Conservation (phyloP, 352 stramenopile genomes). For the Phytophthora meadii region DNA sequence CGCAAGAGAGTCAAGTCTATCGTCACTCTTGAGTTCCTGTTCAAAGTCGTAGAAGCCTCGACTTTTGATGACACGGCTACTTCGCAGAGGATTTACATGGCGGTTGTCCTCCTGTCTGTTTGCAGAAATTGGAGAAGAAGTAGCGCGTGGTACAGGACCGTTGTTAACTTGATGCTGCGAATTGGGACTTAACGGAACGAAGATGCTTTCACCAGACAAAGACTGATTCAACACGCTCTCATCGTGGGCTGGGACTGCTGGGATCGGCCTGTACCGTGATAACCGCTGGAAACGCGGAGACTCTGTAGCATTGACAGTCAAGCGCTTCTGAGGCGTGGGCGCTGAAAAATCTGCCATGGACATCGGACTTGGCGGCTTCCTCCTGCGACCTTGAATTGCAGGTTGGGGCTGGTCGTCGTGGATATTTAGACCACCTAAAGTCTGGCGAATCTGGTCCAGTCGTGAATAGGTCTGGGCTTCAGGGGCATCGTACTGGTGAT, state of each 20-base stretch:
- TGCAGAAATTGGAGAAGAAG: constrained; percentile 41
- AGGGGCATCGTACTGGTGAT: constrained; percentile 11
- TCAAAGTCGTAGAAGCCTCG: constrained; percentile 79
- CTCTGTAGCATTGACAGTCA: constrained; percentile 33
- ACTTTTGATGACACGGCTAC: constrained; percentile 79
- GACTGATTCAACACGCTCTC: constrained; percentile 62
- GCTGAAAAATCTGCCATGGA: constrained; percentile 72
- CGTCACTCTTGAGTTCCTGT: constrained; percentile 25
- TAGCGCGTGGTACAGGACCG: constrained; percentile 37
- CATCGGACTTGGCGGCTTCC: constrained; percentile 54
- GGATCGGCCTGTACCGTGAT: constrained; percentile 38
- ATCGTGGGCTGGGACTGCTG: constrained; percentile 23
- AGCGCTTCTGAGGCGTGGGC: constrained; percentile 30
- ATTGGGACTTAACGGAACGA: constrained; percentile 61
- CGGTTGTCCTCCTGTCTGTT: constrained; percentile 14
- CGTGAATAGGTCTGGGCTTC: constrained; percentile 26
- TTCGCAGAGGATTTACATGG: constrained; percentile 43
- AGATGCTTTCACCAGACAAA: constrained; percentile 72
- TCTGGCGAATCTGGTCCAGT: constrained; percentile 37
- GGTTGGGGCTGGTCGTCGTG: constrained; percentile 20
- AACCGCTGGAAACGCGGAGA: constrained; percentile 56
- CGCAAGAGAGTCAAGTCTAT: constrained; percentile 18
- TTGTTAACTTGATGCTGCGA: constrained; percentile 23
- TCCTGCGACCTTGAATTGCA: constrained; percentile 26
- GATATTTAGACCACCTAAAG: constrained; percentile 31